Evolutionary conservation across 805 yeast genomes (phyloP).

Genomic region (Cyberlindnera nakhonratchasimensis): DNA sequence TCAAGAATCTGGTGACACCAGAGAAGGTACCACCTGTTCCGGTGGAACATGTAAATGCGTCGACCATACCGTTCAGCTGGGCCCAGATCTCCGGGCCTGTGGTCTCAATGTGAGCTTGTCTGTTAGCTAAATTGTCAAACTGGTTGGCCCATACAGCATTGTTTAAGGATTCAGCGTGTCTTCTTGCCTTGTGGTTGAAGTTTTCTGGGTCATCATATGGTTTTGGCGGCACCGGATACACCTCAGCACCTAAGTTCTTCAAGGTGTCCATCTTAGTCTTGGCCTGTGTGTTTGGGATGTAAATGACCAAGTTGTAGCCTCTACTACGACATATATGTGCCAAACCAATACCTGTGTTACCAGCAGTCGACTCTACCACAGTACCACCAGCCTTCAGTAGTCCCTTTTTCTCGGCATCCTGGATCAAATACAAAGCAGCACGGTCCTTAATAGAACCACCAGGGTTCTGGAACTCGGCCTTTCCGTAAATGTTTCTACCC

Average conservation of each 20-base stretch:
- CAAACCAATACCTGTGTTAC: slow-evolving; percentile 92
- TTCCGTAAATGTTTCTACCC: slow-evolving; percentile 78
- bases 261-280: slow-evolving; percentile 74
- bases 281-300: slow-evolving; percentile 90
- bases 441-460: slow-evolving; percentile 93
- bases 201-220: slow-evolving; percentile 79
- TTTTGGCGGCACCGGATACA: slow-evolving; percentile 84
- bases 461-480: slow-evolving; percentile 91
- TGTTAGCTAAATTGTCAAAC: slow-evolving; percentile 82
- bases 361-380: slow-evolving; percentile 91
- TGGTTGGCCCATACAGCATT: slow-evolving; percentile 94
- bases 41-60: slow-evolving; percentile 85
- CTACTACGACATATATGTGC: slow-evolving; percentile 78
- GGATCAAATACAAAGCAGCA: slow-evolving; percentile 74
- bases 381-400: slow-evolving; percentile 74
- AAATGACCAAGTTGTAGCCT: slow-evolving; percentile 81
- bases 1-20: slow-evolving; percentile 76
- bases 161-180: slow-evolving; percentile 71
- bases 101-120: slow-evolving; percentile 83
- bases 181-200: slow-evolving; percentile 81
- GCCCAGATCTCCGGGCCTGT: slow-evolving; percentile 94
- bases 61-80: slow-evolving; percentile 72
- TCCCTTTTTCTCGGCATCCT: slow-evolving; percentile 74
- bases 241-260: slow-evolving; percentile 78
- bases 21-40: slow-evolving; percentile 95